Base-by-base conservation (phyloP, 805 yeast genomes). In the Cyberlindnera nakhonratchasimensis region DNA sequence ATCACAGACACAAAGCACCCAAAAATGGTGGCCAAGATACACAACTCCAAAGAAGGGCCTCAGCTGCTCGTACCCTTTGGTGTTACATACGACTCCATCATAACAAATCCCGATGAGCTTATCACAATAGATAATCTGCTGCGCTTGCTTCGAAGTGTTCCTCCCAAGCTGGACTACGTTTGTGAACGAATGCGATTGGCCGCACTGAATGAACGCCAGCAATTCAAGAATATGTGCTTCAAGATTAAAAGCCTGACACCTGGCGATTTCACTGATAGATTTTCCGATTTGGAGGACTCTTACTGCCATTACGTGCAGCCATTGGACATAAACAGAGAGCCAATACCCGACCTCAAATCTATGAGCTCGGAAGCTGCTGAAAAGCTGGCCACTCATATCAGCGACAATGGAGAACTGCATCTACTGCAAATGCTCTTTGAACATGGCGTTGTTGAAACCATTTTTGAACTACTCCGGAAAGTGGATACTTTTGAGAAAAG, bases 11-110 rank as follows among this genome's bases (percentile, higher is more conserved):
- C 8, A 8, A 23, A 23, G 8, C 25, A 23, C 10, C 25, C 25
- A 23, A 23, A 23, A n/a, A n/a, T n/a, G n/a, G n/a, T n/a, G n/a
- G n/a, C n/a, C n/a, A n/a, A n/a, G n/a, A n/a, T n/a, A 23, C 25
- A 8, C 8, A 8, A 23, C 25, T 8, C 11, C 8, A 8, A 23
- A 23, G 25, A 23, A 11, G 25, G 11, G 14, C 18, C 42, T 8
- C 22, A 24, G 13, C 30, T 39, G 4, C 36, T 40, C 6, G 39
- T 40, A 6, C 45, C 45, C 9, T 3, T 42, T 5, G 45, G 41
- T 12, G 41, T 37, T n/a, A 19, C 38, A 4, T 42, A 42, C 24
- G 18, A 16, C 16, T 42, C 45, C 31, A 37, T 42, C 9, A 14
- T 42, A 7, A 11, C 22, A 5, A 28, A 42, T 22, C 36, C 26